Evolutionary conservation across 1,284 basidiomycete genomes (phyloP).

Genomic region (Papiliotrema nemorosa): DNA sequence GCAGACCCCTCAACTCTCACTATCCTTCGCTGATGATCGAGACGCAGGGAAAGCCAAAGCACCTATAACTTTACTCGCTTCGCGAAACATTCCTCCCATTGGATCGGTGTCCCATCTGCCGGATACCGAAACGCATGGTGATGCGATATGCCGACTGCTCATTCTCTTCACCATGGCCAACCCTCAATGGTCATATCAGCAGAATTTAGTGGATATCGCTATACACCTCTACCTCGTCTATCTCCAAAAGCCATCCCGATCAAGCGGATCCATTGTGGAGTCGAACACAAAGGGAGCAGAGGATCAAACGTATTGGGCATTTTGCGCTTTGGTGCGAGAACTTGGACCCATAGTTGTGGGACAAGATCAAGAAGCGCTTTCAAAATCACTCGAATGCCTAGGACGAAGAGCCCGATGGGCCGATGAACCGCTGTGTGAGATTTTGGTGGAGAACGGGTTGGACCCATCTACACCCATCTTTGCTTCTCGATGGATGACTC

Average conservation of each 20-base stretch:
- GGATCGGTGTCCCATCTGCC: constrained; percentile 9
- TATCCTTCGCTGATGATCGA: constrained; percentile 10
- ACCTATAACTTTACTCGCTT: constrained; percentile 40
- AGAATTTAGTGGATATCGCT: constrained; percentile 43
- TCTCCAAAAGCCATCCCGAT: background rate
- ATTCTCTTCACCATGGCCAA: constrained; percentile 42
- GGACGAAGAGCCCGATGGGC: constrained; percentile 37
- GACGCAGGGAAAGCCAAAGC: constrained; percentile 6
- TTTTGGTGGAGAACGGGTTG: constrained; percentile 31
- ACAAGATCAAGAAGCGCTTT: background rate
- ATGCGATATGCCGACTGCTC: constrained; percentile 45
- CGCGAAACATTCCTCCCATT: constrained; percentile 16
- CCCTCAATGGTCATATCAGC: constrained; percentile 39
- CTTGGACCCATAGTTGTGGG: constrained; percentile 22
- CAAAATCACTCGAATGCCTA: constrained; percentile 22
- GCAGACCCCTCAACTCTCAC: constrained; percentile 18
- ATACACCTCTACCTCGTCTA: constrained; percentile 44
- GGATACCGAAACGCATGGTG: constrained; percentile 39
- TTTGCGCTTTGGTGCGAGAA: constrained; percentile 36
- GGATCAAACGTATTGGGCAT: constrained; percentile 45
- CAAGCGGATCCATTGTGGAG: background rate
- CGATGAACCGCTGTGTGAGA: constrained; percentile 28
- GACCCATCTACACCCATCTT: constrained; percentile 34
- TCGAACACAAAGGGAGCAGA: constrained; percentile 20
- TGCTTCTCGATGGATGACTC: constrained; percentile 38